Evolutionary conservation across 192 early-diverging fungal genomes (phyloP), one percentile per base, ranked within the genome.

Genomic region (Coemansia sp.): DNA sequence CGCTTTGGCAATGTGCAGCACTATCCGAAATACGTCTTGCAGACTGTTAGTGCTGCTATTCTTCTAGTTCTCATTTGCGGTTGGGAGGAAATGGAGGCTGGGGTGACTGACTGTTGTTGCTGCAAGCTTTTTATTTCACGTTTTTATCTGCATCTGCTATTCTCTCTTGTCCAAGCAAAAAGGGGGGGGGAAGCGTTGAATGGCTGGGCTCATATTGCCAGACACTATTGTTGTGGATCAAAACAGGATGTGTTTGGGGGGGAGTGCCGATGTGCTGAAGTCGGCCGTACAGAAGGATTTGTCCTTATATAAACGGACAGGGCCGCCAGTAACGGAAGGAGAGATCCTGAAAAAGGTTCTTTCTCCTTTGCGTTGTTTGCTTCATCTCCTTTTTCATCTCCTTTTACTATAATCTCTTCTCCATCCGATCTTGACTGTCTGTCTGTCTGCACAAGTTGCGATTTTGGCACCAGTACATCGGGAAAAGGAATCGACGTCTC

Each of bases 81-180:
- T 32, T 32, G 32, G 32, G 32, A 32, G 32, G 32, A 32, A 32
- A 32, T 32, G 32, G 32, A 32, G 32, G 32, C 32, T 32, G 32
- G 32, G 32, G 32, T 32, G 32, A 32, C 32, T 32, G 32, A 4
- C 32, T 32, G 32, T 2, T 25, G 25, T 2, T 4, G 32, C 32
- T 32, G 32, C 32, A 48, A n/a, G 46, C 3, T n/a, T 48, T 48
- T 11, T 48, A 11, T 11, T 48, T n/a, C 46, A 48, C 5, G n/a
- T 11, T 48, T 48, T n/a, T 65, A 11, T 43, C 37, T 56, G 39
- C 39, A 41, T 44, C 4, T 40, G 14, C 38, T 42, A 41, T 19
- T 56, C 54, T 65, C 41, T 56, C 7, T 65, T 17, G 48, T 13
- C 39, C 14, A 50, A 32, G 5, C 59, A 48, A 48, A n/a, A 48